A percentile compares a stretch with the other conserved stretches of the same genome.
These are phyloP conservation scores for Wickerhamiella lipophila DNA, from an alignment of 805 yeast species.

Conservation along the genomic window DNA sequence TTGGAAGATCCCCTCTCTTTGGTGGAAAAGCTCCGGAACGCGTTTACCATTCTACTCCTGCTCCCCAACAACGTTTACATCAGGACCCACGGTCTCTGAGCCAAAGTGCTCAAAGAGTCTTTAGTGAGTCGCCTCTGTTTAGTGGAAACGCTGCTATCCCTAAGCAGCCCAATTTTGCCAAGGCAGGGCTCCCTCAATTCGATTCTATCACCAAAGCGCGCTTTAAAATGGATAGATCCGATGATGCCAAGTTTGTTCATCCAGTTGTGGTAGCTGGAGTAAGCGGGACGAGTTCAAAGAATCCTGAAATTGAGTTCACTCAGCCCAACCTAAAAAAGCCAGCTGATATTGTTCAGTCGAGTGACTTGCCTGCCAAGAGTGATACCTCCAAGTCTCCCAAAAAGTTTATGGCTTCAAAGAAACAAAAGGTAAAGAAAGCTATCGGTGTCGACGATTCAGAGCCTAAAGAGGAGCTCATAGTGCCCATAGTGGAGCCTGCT, in stretches of 20 bases:
- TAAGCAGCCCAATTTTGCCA: background rate
- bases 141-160: background rate
- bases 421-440: background rate
- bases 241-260: constrained; percentile 2
- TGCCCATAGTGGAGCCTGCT: background rate
- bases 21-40: constrained; percentile 4
- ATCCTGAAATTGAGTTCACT: background rate
- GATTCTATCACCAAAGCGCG: constrained; percentile 4
- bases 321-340: background rate
- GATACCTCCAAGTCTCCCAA: background rate
- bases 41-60: constrained; percentile 2
- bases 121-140: constrained; percentile 3
- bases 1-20: constrained; percentile 6
- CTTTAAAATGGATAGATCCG: constrained; percentile 2
- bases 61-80: background rate
- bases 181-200: background rate
- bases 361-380: background rate
- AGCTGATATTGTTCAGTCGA: too few species aligned
- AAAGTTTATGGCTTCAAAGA: background rate
- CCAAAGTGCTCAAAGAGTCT: background rate
- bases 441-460: background rate
- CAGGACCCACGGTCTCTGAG: background rate
- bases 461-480: background rate
- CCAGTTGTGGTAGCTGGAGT: background rate
- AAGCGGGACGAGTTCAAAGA: background rate